A percentile compares a stretch with the other conserved stretches of the same genome.
phyloP scores from a whole-genome alignment of 192 early-diverging fungal genomes.

The Backusella psychrophila region DNA sequence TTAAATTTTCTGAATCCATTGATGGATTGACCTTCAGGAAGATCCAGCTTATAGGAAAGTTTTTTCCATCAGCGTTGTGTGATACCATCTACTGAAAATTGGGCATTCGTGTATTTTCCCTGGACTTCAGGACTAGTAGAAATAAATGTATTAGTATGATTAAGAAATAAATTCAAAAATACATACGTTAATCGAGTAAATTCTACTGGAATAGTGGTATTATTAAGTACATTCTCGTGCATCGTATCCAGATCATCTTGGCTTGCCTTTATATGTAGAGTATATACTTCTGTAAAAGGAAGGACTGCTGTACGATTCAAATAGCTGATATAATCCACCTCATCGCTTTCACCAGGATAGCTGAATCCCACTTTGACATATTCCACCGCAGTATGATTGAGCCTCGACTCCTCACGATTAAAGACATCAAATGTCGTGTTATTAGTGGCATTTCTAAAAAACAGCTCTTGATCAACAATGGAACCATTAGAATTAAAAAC shows the following conservation, averaged over 20 bases:
- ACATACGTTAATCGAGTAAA: not conserved
- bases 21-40: not conserved
- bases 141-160: not conserved
- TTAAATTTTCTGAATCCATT: constrained; percentile 29
- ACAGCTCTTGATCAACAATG: not conserved
- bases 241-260: not conserved
- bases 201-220: not conserved
- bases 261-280: not conserved
- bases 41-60: constrained; percentile 8
- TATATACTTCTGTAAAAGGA: not conserved
- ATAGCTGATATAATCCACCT: not conserved
- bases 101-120: not conserved
- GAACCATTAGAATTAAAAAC: not conserved
- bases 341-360: not conserved
- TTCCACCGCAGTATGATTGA: not conserved
- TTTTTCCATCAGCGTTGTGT: constrained; percentile 6
- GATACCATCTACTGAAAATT: constrained; percentile 5
- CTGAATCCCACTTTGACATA: not conserved
- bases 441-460: not conserved
- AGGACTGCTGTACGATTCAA: not conserved
- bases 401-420: not conserved
- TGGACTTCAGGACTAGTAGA: not conserved
- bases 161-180: too few relatives aligned
- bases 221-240: not conserved
- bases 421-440: not conserved